Percentiles rank a stretch among this genome's conserved stretches.
phyloP scores from a whole-genome alignment of 352 stramenopile genomes.

The Halophytophthora batemanensis region DNA sequence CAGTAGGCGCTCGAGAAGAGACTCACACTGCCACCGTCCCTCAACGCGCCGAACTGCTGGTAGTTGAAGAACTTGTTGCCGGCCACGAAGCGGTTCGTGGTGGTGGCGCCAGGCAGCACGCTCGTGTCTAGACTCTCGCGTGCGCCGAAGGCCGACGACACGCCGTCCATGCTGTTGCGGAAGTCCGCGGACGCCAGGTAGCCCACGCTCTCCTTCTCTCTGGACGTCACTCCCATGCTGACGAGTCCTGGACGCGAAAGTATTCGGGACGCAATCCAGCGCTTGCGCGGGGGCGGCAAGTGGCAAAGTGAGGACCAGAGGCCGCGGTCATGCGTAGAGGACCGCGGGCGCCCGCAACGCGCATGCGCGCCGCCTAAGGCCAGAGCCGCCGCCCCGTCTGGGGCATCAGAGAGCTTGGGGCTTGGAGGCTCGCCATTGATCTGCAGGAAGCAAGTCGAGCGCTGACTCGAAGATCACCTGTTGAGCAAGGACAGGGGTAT shows the following conservation, averaged over 20 bases:
- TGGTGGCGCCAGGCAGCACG: conserved; percentile 23
- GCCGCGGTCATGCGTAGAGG: too few species aligned
- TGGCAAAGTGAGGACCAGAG: not conserved
- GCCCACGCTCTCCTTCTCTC: conserved; percentile 24
- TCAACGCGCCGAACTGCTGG: conserved; percentile 65
- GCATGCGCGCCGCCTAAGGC: too few species aligned
- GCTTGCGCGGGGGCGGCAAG: not conserved
- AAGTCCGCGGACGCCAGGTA: conserved; percentile 22
- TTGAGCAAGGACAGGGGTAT: too few species aligned
- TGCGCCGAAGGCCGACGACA: conserved; percentile 12
- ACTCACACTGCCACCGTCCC: conserved; percentile 51
- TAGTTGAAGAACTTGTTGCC: conserved; percentile 78
- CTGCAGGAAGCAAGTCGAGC: too few species aligned
- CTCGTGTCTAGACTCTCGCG: conserved; percentile 28
- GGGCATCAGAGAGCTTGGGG: not conserved
- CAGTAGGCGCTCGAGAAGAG: conserved; percentile 62
- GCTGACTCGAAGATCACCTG: too few species aligned
- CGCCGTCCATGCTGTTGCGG: conserved; percentile 28
- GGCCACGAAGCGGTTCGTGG: conserved; percentile 49
- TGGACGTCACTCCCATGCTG: conserved; percentile 23
- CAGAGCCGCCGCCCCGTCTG: too few species aligned
- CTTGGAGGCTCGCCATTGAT: not conserved
- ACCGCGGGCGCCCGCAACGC: not conserved
- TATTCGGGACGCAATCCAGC: not conserved
- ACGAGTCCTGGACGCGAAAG: not conserved